Percentiles rank a stretch among this genome's conserved stretches.
Evolutionary conservation across 345 rosid genomes (phyloP).

Genomic region (Camelina hispida): DNA sequence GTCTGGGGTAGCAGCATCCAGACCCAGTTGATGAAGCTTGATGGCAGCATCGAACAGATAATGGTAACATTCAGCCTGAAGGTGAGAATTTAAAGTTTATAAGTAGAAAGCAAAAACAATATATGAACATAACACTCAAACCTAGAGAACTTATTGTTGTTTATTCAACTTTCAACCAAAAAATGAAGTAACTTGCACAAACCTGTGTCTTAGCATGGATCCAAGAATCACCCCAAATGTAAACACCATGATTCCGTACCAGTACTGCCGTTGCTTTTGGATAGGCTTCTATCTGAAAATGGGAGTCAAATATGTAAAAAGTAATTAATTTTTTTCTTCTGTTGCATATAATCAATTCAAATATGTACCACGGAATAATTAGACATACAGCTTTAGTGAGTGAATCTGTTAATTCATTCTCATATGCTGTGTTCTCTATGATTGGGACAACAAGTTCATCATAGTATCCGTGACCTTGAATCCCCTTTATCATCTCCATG

Average conservation of each 20-base stretch:
- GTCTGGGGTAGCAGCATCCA: slow-evolving; percentile 74
- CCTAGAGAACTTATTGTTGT: slow-evolving; percentile 1
- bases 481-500: slow-evolving; percentile 99
- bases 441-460: slow-evolving; percentile 96
- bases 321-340: not conserved
- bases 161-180: slow-evolving; percentile 25
- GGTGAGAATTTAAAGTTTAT: slow-evolving; percentile 18
- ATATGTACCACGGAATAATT: not conserved
- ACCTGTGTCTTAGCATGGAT: slow-evolving; percentile 99
- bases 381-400: slow-evolving; percentile 83
- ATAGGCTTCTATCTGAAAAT: slow-evolving; percentile 75
- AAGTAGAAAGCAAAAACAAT: slow-evolving; percentile 23
- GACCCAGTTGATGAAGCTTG: slow-evolving; percentile 81
- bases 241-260: slow-evolving; percentile 94
- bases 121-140: slow-evolving; percentile 22
- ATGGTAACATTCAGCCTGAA: slow-evolving; percentile 94
- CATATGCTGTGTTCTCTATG: slow-evolving; percentile 93
- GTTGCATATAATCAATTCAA: slow-evolving; percentile 19
- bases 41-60: slow-evolving; percentile 93
- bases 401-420: slow-evolving; percentile 88
- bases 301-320: slow-evolving; percentile 1
- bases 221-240: slow-evolving; percentile 98
- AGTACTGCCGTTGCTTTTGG: slow-evolving; percentile 96
- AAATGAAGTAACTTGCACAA: slow-evolving; percentile 34
- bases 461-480: slow-evolving; percentile 93